Conservation (phyloP, 2,329 filamentous ascomycete genomes). For the Beauveria rudraprayagi region DNA sequence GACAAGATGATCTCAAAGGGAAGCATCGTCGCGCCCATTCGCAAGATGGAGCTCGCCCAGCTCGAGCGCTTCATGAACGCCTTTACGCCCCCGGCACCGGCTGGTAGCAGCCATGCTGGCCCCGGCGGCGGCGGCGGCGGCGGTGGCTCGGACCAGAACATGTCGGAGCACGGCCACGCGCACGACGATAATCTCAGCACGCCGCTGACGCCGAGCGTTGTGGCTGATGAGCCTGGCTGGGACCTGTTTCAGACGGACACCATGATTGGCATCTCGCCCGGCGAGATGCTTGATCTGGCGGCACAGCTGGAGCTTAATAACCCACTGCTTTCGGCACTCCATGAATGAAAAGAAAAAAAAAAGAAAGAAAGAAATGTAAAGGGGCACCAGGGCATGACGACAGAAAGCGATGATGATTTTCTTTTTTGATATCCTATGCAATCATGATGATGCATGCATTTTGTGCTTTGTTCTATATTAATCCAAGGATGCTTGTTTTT, state of each 20-base stretch:
- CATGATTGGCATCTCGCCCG: slow-evolving; percentile 24
- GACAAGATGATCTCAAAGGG: slow-evolving; percentile 31
- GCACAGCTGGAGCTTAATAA: slow-evolving; percentile 21
- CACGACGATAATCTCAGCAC: slow-evolving; percentile 8
- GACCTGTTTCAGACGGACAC: slow-evolving; percentile 24
- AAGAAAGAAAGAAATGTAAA: background rate
- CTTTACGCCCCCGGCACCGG: slow-evolving; percentile 14
- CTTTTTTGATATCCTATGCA: background rate
- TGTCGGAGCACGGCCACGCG: slow-evolving; percentile 10
- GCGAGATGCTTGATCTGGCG: slow-evolving; percentile 23
- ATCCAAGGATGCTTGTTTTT: background rate
- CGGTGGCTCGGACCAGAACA: slow-evolving; percentile 11
- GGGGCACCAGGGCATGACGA: background rate
- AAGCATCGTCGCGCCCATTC: slow-evolving; percentile 28
- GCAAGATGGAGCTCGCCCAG: slow-evolving; percentile 29
- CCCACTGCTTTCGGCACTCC: slow-evolving; percentile 4
- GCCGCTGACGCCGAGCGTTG: slow-evolving; percentile 10
- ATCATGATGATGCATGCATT: background rate
- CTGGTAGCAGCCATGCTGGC: slow-evolving; percentile 7
- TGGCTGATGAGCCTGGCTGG: slow-evolving; percentile 17
- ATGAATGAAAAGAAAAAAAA: background rate
- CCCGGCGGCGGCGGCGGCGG: background rate
- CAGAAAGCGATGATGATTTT: background rate
- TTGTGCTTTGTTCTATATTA: background rate
- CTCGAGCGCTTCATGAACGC: slow-evolving; percentile 28